These are phyloP conservation scores for Coemansia sp. DNA, from an alignment of 371 early-diverging fungal genomes.

Conservation along the genomic window DNA sequence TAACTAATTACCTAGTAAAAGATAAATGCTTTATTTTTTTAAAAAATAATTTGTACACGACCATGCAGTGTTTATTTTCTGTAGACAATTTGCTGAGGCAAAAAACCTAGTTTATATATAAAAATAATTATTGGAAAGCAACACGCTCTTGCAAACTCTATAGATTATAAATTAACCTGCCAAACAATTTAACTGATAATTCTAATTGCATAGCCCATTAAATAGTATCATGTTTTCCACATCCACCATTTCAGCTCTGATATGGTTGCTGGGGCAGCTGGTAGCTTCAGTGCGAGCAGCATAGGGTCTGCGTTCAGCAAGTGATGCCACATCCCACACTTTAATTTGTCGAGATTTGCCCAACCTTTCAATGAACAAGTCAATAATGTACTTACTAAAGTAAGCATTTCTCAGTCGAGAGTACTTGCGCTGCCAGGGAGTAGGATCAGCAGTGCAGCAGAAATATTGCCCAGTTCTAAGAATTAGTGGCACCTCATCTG, in stretches of 20 bases:
- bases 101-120: too few species aligned
- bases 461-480: slow-evolving; percentile 12
- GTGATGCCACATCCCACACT: slow-evolving; percentile 5
- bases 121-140: too few species aligned
- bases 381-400: background rate
- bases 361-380: background rate
- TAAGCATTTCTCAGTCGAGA: slow-evolving; percentile 3
- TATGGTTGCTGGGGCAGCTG: slow-evolving; percentile 8
- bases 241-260: slow-evolving; percentile 7
- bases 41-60: too few species aligned
- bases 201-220: slow-evolving; percentile 12
- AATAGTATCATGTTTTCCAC: slow-evolving; percentile 13
- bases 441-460: slow-evolving; percentile 10
- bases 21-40: too few species aligned
- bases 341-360: background rate
- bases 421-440: slow-evolving; percentile 28
- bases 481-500: background rate
- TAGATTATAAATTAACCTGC: too few species aligned
- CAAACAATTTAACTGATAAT: slow-evolving; percentile 40
- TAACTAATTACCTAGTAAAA: too few species aligned
- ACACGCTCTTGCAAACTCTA: too few species aligned
- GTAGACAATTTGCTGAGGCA: too few species aligned
- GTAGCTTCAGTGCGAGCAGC: background rate
- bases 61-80: too few species aligned
- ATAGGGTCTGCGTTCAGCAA: background rate